A percentile compares a stretch with the other conserved stretches of the same genome.
Evolutionary conservation across 805 yeast genomes (phyloP).

Genomic region (Saturnispora kantuleensis): DNA sequence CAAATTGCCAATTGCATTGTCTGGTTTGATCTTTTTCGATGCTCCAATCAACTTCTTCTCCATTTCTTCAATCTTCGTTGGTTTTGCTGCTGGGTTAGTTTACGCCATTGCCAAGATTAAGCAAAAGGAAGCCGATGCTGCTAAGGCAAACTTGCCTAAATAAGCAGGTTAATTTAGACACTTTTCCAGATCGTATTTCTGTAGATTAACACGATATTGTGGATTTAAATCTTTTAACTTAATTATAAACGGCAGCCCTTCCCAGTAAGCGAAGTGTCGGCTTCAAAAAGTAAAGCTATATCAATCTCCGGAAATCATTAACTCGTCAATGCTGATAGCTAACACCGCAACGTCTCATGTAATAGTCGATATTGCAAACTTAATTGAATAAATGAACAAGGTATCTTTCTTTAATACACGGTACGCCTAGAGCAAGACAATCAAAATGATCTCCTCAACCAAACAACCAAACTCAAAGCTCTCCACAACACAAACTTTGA

Average conservation of each 20-base stretch:
- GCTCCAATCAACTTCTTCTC: conserved; percentile 92
- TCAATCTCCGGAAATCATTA: too few species aligned
- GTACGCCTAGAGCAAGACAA: conserved; percentile 46
- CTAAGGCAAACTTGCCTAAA: conserved; percentile 25
- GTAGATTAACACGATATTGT: too few species aligned
- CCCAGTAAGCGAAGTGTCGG: too few species aligned
- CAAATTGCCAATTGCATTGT: conserved; percentile 93
- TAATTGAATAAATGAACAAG: conserved; percentile 17
- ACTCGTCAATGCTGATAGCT: conserved; percentile 40
- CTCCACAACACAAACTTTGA: neutral
- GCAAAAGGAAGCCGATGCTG: conserved; percentile 44
- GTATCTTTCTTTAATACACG: conserved; percentile 32
- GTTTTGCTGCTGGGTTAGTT: conserved; percentile 91
- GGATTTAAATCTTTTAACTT: too few species aligned
- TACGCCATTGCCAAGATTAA: conserved; percentile 93
- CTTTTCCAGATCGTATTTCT: neutral
- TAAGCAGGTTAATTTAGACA: conserved; percentile 9
- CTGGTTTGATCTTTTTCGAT: conserved; percentile 90
- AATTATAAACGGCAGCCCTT: too few species aligned
- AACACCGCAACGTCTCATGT: conserved; percentile 48
- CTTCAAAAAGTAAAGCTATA: too few species aligned
- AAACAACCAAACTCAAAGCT: neutral
- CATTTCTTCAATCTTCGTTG: conserved; percentile 78
- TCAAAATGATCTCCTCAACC: neutral
- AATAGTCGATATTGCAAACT: conserved; percentile 9